phyloP scores from a whole-genome alignment of 139 green algal genomes.

The Chlorella sp. region DNA sequence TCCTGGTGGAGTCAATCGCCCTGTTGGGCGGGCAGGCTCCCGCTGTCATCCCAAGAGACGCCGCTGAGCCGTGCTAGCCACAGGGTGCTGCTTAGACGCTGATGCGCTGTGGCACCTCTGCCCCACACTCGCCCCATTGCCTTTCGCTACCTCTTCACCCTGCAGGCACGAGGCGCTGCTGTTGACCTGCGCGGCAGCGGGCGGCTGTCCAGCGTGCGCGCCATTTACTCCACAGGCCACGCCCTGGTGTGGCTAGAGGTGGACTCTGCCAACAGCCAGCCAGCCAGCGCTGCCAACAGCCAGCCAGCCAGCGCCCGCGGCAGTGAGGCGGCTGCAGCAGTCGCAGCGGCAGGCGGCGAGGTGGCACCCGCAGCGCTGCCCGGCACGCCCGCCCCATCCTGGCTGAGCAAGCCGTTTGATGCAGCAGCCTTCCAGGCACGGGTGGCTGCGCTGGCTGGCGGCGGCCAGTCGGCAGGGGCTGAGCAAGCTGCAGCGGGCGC shows the following conservation, averaged over 20 bases:
- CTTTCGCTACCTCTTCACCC: background rate
- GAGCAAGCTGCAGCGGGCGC: background rate
- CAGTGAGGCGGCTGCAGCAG: background rate
- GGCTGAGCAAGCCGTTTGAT: background rate
- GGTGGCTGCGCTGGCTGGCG: background rate
- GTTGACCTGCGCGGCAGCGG: slow-evolving; percentile 15
- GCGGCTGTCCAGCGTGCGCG: slow-evolving; percentile 12
- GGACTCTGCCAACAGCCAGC: slow-evolving; percentile 10
- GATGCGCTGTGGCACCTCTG: too few relatives aligned
- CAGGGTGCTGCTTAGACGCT: too few relatives aligned
- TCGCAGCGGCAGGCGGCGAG: background rate
- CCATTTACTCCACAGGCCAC: slow-evolving; percentile 21
- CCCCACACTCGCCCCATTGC: too few relatives aligned
- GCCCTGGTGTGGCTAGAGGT: slow-evolving; percentile 26
- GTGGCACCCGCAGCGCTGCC: background rate
- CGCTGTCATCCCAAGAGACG: too few relatives aligned
- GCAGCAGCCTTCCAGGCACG: slow-evolving; percentile 3
- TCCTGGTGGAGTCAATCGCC: too few relatives aligned
- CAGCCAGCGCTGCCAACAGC: background rate
- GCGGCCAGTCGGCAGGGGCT: background rate
- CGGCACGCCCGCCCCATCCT: background rate
- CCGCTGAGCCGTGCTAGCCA: too few relatives aligned
- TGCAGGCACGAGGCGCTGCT: background rate
- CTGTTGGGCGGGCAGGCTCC: too few relatives aligned
- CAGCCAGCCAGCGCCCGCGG: background rate